Evolutionary conservation across 2,329 filamentous ascomycete species (phyloP).

Genomic region (Neofusicoccum cordaticola): DNA sequence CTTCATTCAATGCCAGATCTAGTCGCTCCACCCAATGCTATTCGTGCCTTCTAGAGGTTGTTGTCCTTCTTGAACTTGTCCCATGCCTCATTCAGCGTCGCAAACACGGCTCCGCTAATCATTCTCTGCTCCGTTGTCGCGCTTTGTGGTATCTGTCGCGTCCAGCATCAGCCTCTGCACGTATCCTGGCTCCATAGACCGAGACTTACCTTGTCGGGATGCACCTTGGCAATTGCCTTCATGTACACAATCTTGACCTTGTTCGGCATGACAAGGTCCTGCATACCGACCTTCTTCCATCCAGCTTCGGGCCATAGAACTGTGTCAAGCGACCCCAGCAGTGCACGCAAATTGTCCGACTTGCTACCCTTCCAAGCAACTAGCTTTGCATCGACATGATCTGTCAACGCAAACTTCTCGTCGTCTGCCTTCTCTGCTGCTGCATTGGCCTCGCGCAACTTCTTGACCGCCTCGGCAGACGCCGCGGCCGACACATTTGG

Average conservation of each 20-base stretch:
- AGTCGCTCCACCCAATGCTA: background rate
- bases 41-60: conserved; percentile 40
- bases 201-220: conserved; percentile 88
- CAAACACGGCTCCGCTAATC: conserved; percentile 65
- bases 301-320: conserved; percentile 90
- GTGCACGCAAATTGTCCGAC: conserved; percentile 82
- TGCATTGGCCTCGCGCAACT: conserved; percentile 78
- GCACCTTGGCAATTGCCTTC: conserved; percentile 98
- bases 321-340: conserved; percentile 80
- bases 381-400: conserved; percentile 79
- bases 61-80: conserved; percentile 67
- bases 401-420: conserved; percentile 85
- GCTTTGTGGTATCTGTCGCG: conserved; percentile 54
- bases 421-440: conserved; percentile 84
- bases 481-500: conserved; percentile 39
- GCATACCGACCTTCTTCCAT: conserved; percentile 96
- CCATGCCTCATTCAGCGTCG: conserved; percentile 65
- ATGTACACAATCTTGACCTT: conserved; percentile 98
- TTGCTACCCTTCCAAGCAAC: conserved; percentile 85
- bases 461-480: conserved; percentile 69
- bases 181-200: background rate
- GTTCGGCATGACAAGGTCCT: conserved; percentile 85
- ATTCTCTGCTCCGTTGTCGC: conserved; percentile 67
- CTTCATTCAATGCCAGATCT: background rate
- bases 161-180: conserved; percentile 21